Evolutionary conservation across 2,329 filamentous ascomycete species (phyloP).

Genomic region (Aureobasidium subglaciale): DNA sequence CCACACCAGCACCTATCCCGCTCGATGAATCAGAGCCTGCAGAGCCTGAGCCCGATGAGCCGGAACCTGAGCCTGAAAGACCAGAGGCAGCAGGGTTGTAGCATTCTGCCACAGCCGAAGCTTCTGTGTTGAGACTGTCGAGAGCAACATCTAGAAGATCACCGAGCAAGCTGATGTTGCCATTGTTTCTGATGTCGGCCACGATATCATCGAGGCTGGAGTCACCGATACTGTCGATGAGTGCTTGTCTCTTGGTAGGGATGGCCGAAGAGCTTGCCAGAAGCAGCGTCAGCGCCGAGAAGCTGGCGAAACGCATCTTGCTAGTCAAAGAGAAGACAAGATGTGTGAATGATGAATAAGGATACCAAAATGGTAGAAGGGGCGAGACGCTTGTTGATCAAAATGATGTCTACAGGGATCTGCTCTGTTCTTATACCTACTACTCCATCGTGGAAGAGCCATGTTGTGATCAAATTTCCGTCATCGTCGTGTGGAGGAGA

Average conservation of each 20-base stretch:
- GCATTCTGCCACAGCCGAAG: constrained; percentile 1
- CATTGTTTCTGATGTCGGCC: neutral
- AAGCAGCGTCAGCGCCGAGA: constrained; percentile 5
- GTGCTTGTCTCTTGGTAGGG: constrained; percentile 11
- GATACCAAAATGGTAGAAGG: neutral
- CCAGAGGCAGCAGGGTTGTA: constrained; percentile 2
- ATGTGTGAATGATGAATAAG: neutral
- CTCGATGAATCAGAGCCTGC: neutral
- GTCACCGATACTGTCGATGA: constrained; percentile 1
- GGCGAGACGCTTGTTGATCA: constrained; percentile 2
- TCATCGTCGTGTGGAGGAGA: neutral
- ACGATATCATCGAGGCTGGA: constrained; percentile 9
- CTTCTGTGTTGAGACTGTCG: neutral
- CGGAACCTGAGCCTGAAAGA: neutral
- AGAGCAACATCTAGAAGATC: constrained; percentile 10
- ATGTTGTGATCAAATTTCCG: constrained; percentile 9
- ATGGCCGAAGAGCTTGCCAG: constrained; percentile 10
- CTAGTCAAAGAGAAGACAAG: neutral
- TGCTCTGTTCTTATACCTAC: neutral
- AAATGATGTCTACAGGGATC: neutral
- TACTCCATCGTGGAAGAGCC: neutral
- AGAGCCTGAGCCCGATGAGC: neutral
- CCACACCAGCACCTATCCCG: neutral
- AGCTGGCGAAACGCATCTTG: constrained; percentile 11
- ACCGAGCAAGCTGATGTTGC: constrained; percentile 8